These are phyloP conservation scores for Cordyceps pruinosa DNA, from an alignment of 2,329 filamentous ascomycete species.

Conservation along the genomic window DNA sequence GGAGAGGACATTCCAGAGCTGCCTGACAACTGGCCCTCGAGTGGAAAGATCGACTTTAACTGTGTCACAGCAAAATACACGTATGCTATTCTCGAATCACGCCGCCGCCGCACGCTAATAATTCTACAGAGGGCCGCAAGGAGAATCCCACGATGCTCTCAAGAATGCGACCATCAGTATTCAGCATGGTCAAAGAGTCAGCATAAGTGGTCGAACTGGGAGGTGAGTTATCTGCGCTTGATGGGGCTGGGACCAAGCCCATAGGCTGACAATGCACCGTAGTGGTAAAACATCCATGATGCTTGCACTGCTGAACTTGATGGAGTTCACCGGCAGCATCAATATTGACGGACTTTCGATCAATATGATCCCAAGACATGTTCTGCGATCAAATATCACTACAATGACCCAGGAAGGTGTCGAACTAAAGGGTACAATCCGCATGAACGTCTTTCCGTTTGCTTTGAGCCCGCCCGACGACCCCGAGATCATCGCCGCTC, in stretches of 20 bases:
- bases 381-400: constrained; percentile 24
- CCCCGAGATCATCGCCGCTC: constrained; percentile 9
- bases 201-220: constrained; percentile 18
- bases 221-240: too few species aligned
- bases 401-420: constrained; percentile 25
- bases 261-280: too few species aligned
- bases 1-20: background rate
- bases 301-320: constrained; percentile 7
- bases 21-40: background rate
- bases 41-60: constrained; percentile 9
- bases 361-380: constrained; percentile 15
- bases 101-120: too few species aligned
- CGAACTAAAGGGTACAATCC: constrained; percentile 15
- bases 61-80: constrained; percentile 7
- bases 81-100: too few species aligned
- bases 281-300: constrained; percentile 13
- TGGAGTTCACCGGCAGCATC: constrained; percentile 20
- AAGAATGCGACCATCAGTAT: constrained; percentile 14
- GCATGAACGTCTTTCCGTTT: constrained; percentile 12
- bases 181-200: constrained; percentile 17
- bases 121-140: background rate
- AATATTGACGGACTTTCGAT: constrained; percentile 25
- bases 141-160: background rate
- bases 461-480: constrained; percentile 1
- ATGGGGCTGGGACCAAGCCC: too few species aligned